These are phyloP conservation scores for Colletotrichum tropicicola DNA, from an alignment of 2,329 filamentous ascomycete genomes.

Conservation along the genomic window DNA sequence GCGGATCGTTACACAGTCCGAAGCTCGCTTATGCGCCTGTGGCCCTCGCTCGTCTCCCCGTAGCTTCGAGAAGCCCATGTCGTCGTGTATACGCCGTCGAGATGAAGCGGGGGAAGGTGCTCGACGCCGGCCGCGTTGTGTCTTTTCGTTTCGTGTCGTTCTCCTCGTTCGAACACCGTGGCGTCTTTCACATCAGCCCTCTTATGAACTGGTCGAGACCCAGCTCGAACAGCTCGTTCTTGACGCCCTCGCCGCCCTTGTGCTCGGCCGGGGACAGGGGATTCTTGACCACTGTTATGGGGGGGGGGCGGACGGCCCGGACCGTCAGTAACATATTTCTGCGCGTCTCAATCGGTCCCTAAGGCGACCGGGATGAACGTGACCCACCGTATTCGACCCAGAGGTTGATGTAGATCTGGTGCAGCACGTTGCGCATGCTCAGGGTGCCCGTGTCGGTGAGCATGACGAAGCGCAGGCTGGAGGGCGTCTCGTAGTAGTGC, in stretches of 20 bases:
- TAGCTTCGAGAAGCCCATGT: too few relatives aligned
- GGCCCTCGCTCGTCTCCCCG: too few relatives aligned
- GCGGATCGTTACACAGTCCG: too few relatives aligned
- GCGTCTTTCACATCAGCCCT: constrained; percentile 61
- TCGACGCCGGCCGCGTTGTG: too few relatives aligned
- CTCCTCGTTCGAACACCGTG: neutral
- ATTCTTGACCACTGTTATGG: constrained; percentile 71
- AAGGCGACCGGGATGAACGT: neutral
- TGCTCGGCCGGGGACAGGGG: constrained; percentile 75
- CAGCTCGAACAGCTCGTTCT: constrained; percentile 76
- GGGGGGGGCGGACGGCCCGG: too few relatives aligned
- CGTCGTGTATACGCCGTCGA: neutral
- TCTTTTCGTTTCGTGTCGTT: neutral
- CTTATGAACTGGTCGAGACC: constrained; percentile 82
- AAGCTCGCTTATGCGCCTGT: too few relatives aligned
- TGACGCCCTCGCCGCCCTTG: constrained; percentile 73
- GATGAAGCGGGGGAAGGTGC: too few relatives aligned
- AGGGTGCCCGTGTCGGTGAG: constrained; percentile 88
- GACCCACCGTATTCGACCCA: constrained; percentile 91
- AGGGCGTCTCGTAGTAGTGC: constrained; percentile 98
- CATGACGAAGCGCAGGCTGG: constrained; percentile 95
- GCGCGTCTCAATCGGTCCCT: too few relatives aligned
- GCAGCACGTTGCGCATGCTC: constrained; percentile 92
- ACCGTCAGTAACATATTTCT: constrained; percentile 30
- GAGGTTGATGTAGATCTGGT: constrained; percentile 98